Conservation (phyloP, 345 rosid species). For the Syzygium grande region DNA sequence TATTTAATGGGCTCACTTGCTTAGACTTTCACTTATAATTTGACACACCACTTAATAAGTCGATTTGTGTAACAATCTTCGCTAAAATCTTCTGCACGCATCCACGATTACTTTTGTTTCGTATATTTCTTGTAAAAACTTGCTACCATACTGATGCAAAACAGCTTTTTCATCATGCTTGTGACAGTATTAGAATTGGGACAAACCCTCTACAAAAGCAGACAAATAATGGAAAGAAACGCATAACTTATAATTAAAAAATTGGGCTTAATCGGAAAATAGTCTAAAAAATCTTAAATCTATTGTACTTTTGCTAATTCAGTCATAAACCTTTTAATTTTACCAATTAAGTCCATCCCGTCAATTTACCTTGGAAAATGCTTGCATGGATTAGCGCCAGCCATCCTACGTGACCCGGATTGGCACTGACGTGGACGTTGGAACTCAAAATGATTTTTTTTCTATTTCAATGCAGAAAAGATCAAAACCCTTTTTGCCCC, state of each 20-base stretch:
- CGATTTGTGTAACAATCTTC: neutral
- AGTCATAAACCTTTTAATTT: fast-evolving
- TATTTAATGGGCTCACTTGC: neutral
- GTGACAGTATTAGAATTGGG: neutral
- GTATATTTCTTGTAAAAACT: neutral
- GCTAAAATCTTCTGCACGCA: neutral
- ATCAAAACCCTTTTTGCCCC: neutral
- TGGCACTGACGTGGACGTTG: fast-evolving
- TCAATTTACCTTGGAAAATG: fast-evolving
- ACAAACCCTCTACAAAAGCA: neutral
- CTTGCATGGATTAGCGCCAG: fast-evolving
- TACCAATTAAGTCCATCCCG: fast-evolving
- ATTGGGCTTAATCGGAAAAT: neutral
- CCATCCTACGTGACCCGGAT: too few species aligned
- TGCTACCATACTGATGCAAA: neutral
- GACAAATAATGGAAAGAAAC: neutral
- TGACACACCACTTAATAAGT: neutral
- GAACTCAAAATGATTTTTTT: too few species aligned
- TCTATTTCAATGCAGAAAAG: too few species aligned
- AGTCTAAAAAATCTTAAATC: fast-evolving
- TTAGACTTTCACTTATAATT: neutral
- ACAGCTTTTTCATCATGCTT: neutral
- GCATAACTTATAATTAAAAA: neutral
- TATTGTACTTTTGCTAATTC: fast-evolving
- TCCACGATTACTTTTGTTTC: neutral